These are phyloP conservation scores for Lavandula angustifolia DNA, from an alignment of 257 asterid species.

Conservation along the genomic window DNA sequence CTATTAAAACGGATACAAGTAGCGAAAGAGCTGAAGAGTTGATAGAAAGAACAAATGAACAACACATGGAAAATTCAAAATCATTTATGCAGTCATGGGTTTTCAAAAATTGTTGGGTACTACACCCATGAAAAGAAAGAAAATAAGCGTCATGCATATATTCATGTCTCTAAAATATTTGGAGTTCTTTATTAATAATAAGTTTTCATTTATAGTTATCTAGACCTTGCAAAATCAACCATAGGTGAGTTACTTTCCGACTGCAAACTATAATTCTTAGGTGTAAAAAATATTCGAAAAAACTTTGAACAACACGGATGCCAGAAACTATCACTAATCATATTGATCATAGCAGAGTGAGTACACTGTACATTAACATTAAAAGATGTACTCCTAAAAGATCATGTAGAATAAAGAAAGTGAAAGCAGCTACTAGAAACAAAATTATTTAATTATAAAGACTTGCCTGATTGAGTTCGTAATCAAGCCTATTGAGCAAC, in stretches of 20 bases:
- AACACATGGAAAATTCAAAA: slow-evolving; percentile 1
- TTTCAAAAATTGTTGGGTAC: neutral
- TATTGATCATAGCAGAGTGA: neutral
- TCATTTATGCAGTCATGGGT: neutral
- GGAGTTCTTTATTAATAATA: neutral
- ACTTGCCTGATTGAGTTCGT: slow-evolving; percentile 83
- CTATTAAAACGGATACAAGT: slow-evolving; percentile 23
- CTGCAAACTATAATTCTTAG: neutral
- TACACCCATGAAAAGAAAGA: slow-evolving; percentile 1
- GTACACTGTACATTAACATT: neutral
- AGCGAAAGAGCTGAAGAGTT: neutral
- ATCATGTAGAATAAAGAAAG: slow-evolving; percentile 8
- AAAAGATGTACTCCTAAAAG: slow-evolving; percentile 4
- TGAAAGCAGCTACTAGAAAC: neutral
- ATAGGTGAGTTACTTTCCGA: neutral
- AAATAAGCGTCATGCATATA: neutral
- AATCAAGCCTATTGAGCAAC: slow-evolving; percentile 92
- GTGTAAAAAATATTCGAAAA: too few species aligned
- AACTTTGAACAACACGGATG: neutral
- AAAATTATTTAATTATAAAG: slow-evolving; percentile 1
- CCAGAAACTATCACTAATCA: slow-evolving; percentile 1
- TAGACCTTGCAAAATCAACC: neutral
- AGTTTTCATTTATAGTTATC: neutral
- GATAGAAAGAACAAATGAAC: neutral
- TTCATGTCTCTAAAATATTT: neutral